A percentile compares a stretch with the other conserved stretches of the same genome.
Evolutionary conservation across 140 eudicot species (phyloP).

Genomic region (Erigeron philadelphicus): DNA sequence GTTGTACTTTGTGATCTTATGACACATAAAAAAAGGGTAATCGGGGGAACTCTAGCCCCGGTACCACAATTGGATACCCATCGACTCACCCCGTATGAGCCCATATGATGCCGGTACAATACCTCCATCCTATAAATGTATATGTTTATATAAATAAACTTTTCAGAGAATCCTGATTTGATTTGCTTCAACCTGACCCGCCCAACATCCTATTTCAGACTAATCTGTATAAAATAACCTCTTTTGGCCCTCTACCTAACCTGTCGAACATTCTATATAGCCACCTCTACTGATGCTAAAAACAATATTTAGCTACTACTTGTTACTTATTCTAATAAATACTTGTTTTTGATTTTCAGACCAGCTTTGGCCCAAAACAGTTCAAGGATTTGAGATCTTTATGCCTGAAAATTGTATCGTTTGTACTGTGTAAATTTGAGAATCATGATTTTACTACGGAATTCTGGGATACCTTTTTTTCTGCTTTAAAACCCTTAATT

Average conservation of each 20-base stretch:
- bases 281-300: constrained; percentile 5
- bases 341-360: constrained; percentile 43
- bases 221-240: not conserved
- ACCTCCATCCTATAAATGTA: no score
- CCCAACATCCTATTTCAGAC: no score
- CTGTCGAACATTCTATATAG: not conserved
- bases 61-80: no score
- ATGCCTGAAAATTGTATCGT: constrained; percentile 66
- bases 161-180: no score
- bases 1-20: not conserved
- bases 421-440: constrained; percentile 55
- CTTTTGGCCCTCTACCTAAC: not conserved
- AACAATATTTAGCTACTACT: constrained; percentile 4
- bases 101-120: no score
- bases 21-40: not conserved
- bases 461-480: constrained; percentile 82
- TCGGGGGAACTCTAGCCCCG: no score
- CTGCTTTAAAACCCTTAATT: constrained; percentile 60
- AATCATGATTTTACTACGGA: constrained; percentile 59
- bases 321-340: constrained; percentile 22
- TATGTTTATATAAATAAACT: no score
- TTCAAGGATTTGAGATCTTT: constrained; percentile 78
- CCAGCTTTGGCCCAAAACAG: constrained; percentile 44
- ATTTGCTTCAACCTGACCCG: no score
- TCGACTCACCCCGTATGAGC: no score